These are phyloP conservation scores for Hordeum marinum DNA, from an alignment of 176 grass and related monocot genomes.

Conservation along the genomic window DNA sequence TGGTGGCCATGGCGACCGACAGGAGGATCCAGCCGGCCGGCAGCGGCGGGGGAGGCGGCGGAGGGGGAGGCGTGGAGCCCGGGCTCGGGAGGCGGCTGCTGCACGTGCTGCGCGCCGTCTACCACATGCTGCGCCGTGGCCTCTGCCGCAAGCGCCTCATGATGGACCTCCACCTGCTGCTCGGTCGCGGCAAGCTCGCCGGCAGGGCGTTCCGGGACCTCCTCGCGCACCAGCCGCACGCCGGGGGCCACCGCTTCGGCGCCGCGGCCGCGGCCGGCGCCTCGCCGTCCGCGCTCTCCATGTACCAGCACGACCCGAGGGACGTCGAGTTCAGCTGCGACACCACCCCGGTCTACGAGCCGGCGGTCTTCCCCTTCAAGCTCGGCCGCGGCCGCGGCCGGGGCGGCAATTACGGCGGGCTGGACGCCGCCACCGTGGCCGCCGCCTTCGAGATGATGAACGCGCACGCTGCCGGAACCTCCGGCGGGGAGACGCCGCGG, in stretches of 20 bases:
- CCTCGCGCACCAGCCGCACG: conserved; percentile 29
- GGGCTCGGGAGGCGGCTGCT: conserved; percentile 54
- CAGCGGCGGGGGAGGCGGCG: neutral
- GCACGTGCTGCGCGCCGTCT: conserved; percentile 51
- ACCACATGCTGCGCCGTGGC: conserved; percentile 76
- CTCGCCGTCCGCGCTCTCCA: conserved; percentile 13
- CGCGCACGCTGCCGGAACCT: neutral
- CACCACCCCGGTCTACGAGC: conserved; percentile 50
- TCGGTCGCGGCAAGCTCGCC: conserved; percentile 71
- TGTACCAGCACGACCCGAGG: conserved; percentile 26
- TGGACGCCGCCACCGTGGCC: conserved; percentile 42
- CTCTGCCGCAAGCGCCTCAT: conserved; percentile 71
- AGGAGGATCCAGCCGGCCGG: conserved; percentile 5
- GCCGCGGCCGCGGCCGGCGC: neutral
- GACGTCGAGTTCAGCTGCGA: conserved; percentile 96
- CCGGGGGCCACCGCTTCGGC: neutral
- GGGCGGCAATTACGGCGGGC: neutral
- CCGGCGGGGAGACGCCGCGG: neutral
- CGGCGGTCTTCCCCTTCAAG: conserved; percentile 27
- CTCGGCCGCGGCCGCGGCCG: conserved; percentile 5
- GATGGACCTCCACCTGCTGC: conserved; percentile 70
- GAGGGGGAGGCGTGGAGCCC: conserved; percentile 31
- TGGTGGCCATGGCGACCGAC: neutral
- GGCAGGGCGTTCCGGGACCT: conserved; percentile 47
- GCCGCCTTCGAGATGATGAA: conserved; percentile 70